These are phyloP conservation scores for Monilinia laxa DNA, from an alignment of 2,329 filamentous ascomycete genomes.

Conservation along the genomic window DNA sequence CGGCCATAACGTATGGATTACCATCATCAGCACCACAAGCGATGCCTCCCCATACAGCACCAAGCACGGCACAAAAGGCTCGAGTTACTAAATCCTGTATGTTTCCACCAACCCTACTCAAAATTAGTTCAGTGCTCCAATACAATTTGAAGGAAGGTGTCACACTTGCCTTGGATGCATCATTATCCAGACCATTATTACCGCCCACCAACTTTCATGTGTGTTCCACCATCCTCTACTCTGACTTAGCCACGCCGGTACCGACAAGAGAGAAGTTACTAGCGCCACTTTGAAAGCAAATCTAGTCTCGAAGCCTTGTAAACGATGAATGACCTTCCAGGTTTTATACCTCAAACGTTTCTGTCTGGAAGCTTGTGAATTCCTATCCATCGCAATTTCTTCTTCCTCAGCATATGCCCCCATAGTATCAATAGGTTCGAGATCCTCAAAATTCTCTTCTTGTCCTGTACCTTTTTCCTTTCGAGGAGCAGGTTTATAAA, in stretches of 20 bases:
- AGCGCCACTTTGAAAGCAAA: slow-evolving; percentile 58
- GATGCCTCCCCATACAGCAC: slow-evolving; percentile 55
- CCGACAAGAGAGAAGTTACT: slow-evolving; percentile 51
- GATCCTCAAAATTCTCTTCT: slow-evolving; percentile 31
- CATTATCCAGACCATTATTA: slow-evolving; percentile 42
- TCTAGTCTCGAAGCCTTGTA: slow-evolving; percentile 58
- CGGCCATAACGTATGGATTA: slow-evolving; percentile 55
- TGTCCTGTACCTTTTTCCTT: slow-evolving; percentile 32
- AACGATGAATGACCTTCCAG: slow-evolving; percentile 51
- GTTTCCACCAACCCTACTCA: slow-evolving; percentile 53
- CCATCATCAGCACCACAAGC: slow-evolving; percentile 52
- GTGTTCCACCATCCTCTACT: slow-evolving; percentile 54
- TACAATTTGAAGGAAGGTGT: not conserved
- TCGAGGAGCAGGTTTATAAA: slow-evolving; percentile 40
- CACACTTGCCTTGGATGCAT: slow-evolving; percentile 49
- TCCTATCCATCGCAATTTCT: slow-evolving; percentile 44
- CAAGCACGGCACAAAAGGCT: slow-evolving; percentile 50
- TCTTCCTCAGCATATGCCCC: slow-evolving; percentile 42
- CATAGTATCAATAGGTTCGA: slow-evolving; percentile 30
- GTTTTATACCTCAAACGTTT: slow-evolving; percentile 47
- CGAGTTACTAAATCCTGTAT: slow-evolving; percentile 57
- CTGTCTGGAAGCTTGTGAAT: slow-evolving; percentile 41
- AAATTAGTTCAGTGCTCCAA: not conserved
- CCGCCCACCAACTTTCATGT: slow-evolving; percentile 59
- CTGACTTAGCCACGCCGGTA: slow-evolving; percentile 53